These are phyloP conservation scores for Lentinus polychrous DNA, from an alignment of 1,284 basidiomycete species.

Conservation along the genomic window DNA sequence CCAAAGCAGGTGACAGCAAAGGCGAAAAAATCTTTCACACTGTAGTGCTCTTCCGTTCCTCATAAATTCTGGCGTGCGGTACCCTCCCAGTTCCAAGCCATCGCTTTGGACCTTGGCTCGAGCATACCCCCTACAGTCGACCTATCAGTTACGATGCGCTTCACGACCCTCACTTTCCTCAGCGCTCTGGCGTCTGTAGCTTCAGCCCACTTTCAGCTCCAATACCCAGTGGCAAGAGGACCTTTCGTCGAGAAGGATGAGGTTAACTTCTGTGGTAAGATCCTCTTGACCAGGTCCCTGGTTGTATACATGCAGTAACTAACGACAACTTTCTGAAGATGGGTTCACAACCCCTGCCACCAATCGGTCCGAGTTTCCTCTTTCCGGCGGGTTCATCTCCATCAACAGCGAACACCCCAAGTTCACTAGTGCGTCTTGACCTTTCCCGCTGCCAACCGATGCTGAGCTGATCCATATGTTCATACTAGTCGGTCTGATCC, in stretches of 20 bases:
- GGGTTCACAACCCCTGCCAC: constrained; percentile 37
- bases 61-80: neutral
- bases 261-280: constrained; percentile 47
- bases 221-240: constrained; percentile 59
- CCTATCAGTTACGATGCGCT: constrained; percentile 23
- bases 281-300: neutral
- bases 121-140: no score
- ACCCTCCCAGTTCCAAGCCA: neutral
- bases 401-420: constrained; percentile 52
- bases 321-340: constrained; percentile 28
- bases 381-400: constrained; percentile 46
- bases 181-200: constrained; percentile 27
- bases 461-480: neutral
- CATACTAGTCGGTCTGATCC: constrained; percentile 40
- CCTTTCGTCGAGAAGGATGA: constrained; percentile 52
- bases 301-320: no score
- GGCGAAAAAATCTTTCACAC: neutral
- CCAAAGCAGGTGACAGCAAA: neutral
- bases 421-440: constrained; percentile 42
- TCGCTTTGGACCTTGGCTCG: neutral
- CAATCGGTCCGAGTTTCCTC: constrained; percentile 57
- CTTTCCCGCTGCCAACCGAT: neutral
- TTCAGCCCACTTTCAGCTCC: constrained; percentile 64
- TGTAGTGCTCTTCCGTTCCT: neutral
- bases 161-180: constrained; percentile 25